Percentiles rank a stretch among this genome's conserved stretches.
Evolutionary conservation across 495 filamentous ascomycete genomes (phyloP).

Genomic region (Podospora pseudoanserina): DNA sequence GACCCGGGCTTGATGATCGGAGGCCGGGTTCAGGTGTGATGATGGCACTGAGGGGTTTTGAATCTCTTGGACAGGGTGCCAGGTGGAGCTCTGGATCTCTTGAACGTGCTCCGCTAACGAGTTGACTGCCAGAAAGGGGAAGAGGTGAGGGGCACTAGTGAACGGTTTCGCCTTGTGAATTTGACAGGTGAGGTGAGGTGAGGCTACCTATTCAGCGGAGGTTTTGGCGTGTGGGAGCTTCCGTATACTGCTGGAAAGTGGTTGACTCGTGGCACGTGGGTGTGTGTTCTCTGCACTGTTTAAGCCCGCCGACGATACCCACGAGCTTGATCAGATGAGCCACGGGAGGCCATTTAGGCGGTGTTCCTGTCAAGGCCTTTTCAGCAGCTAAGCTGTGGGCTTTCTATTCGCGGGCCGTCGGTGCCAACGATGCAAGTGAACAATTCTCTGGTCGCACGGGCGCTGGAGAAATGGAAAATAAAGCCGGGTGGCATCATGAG

Average conservation of each 20-base stretch:
- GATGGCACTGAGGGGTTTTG: slow-evolving; percentile 9
- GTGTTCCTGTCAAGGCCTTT: neutral
- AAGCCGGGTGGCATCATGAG: slow-evolving; percentile 16
- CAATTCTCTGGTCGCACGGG: neutral
- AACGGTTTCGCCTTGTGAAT: neutral
- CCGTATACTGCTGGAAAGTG: neutral
- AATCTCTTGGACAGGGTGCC: neutral
- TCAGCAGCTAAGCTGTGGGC: neutral
- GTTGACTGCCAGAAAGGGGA: slow-evolving; percentile 1
- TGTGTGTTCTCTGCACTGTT: neutral
- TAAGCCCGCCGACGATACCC: neutral
- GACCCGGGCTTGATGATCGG: slow-evolving; percentile 5
- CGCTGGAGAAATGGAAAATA: slow-evolving; percentile 7
- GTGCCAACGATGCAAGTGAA: slow-evolving; percentile 4
- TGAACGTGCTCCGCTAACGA: slow-evolving; percentile 2
- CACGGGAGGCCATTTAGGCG: neutral
- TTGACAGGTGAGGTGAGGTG: neutral
- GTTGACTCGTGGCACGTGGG: neutral
- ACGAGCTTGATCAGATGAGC: slow-evolving; percentile 10
- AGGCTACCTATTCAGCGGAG: neutral
- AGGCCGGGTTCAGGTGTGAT: slow-evolving; percentile 4
- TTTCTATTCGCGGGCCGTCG: slow-evolving; percentile 12
- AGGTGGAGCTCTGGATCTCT: slow-evolving; percentile 3
- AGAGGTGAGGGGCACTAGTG: neutral
- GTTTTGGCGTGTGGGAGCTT: neutral